Conservation (phyloP, 257 asterid genomes). For the Solanum lignicaule region DNA sequence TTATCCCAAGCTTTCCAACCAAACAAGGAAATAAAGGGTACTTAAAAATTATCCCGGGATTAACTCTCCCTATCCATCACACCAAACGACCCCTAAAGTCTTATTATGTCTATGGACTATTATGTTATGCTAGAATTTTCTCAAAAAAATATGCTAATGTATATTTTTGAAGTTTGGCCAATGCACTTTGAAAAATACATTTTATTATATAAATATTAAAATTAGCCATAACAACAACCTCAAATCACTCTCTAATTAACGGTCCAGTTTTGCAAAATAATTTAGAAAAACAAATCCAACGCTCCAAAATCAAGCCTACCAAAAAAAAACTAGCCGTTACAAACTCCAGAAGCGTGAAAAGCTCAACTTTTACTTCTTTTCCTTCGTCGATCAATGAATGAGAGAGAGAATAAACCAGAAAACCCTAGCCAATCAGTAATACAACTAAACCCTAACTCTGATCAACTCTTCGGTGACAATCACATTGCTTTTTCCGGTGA, state of each 20-base stretch:
- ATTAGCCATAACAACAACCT: not conserved
- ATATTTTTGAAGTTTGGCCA: not conserved
- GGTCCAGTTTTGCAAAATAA: constrained; percentile 10
- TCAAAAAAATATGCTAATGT: too few relatives aligned
- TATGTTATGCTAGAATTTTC: too few relatives aligned
- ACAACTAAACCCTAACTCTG: not conserved
- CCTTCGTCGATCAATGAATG: not conserved
- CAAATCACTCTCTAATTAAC: constrained; percentile 4
- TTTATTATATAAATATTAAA: too few relatives aligned
- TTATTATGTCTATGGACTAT: too few relatives aligned
- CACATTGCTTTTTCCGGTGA: not conserved
- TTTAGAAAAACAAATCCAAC: constrained; percentile 30
- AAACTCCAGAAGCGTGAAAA: constrained; percentile 10
- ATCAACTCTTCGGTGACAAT: not conserved
- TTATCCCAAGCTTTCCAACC: too few relatives aligned
- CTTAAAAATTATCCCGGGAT: too few relatives aligned
- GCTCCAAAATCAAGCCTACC: constrained; percentile 7
- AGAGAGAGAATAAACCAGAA: not conserved
- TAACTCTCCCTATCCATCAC: too few relatives aligned
- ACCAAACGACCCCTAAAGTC: too few relatives aligned
- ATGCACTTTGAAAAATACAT: not conserved
- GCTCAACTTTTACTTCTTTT: not conserved
- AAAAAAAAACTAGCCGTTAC: constrained; percentile 43
- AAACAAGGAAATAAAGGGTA: too few relatives aligned
- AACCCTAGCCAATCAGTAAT: not conserved